Evolutionary conservation across 495 filamentous ascomycete species (phyloP).

Genomic region (Polyplosphaeria fusca): DNA sequence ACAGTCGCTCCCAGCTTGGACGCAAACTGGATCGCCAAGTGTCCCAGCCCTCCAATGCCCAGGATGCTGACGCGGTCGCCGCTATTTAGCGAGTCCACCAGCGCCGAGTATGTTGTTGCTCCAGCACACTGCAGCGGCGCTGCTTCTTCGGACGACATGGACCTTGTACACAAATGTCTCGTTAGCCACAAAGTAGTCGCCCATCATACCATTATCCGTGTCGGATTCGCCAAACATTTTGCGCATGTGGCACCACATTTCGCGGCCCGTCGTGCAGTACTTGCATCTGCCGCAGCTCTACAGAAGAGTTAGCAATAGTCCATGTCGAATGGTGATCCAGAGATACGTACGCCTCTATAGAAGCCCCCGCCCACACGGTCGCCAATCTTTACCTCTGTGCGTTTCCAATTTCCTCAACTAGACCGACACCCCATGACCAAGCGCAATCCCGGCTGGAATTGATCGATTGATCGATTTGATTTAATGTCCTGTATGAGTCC

Average conservation of each 20-base stretch:
- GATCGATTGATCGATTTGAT: too few relatives aligned
- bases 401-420: conserved; percentile 48
- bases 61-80: conserved; percentile 58
- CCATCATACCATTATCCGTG: conserved; percentile 27
- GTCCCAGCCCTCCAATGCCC: conserved; percentile 61
- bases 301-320: conserved; percentile 40
- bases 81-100: conserved; percentile 45
- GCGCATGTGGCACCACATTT: conserved; percentile 31
- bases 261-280: conserved; percentile 22
- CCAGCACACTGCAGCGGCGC: conserved; percentile 34
- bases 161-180: conserved; percentile 34
- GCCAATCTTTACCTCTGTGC: conserved; percentile 43
- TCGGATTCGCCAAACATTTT: conserved; percentile 21
- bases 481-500: too few relatives aligned
- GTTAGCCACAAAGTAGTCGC: conserved; percentile 27
- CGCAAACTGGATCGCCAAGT: conserved; percentile 55
- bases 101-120: conserved; percentile 46
- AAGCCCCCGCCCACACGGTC: conserved; percentile 34
- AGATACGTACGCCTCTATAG: background rate
- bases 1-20: conserved; percentile 39
- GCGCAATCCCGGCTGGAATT: conserved; percentile 39
- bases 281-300: conserved; percentile 36
- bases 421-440: conserved; percentile 55
- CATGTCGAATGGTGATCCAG: conserved; percentile 36
- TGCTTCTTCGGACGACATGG: conserved; percentile 22